phyloP scores from a whole-genome alignment of 2,329 filamentous ascomycete genomes.

The Ilyonectria robusta region DNA sequence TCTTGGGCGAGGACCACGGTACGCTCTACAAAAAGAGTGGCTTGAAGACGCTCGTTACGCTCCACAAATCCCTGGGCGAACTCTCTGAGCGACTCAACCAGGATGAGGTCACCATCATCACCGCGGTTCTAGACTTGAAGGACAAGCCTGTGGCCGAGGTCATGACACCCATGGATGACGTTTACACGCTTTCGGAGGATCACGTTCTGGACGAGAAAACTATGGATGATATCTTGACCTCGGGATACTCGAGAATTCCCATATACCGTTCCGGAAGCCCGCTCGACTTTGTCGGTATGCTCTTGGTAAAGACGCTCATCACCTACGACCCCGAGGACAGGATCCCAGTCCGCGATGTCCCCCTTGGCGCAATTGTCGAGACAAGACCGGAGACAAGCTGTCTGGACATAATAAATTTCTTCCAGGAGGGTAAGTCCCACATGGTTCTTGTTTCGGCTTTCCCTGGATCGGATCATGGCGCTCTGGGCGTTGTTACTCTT shows the following conservation, averaged over 20 bases:
- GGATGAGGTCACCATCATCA: conserved; percentile 99
- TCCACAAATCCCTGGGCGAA: conserved; percentile 92
- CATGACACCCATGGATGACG: conserved; percentile 99
- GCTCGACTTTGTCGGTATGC: conserved; percentile 95
- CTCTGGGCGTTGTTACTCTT: conserved; percentile 92
- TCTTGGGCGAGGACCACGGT: conserved; percentile 94
- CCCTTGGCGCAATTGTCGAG: conserved; percentile 93
- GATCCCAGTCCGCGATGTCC: conserved; percentile 89
- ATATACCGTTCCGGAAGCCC: conserved; percentile 89
- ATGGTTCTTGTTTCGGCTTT: conserved; percentile 95
- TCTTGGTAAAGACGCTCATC: conserved; percentile 98
- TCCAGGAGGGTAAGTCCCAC: conserved; percentile 98
- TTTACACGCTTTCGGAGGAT: conserved; percentile 97
- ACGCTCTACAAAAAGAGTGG: conserved; percentile 99
- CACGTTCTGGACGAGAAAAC: conserved; percentile 92
- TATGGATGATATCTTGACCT: conserved; percentile 93
- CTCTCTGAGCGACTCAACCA: conserved; percentile 92
- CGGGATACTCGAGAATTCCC: conserved; percentile 95
- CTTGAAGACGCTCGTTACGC: conserved; percentile 93
- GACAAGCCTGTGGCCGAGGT: conserved; percentile 95
- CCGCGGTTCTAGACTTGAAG: conserved; percentile 94
- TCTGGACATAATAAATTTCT: conserved; percentile 98
- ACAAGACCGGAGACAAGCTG: conserved; percentile 96
- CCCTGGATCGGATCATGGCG: conserved; percentile 92
- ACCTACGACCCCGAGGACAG: conserved; percentile 97